These are phyloP conservation scores for Lasiodiplodia theobromae DNA, from an alignment of 2,329 filamentous ascomycete genomes.

Conservation along the genomic window DNA sequence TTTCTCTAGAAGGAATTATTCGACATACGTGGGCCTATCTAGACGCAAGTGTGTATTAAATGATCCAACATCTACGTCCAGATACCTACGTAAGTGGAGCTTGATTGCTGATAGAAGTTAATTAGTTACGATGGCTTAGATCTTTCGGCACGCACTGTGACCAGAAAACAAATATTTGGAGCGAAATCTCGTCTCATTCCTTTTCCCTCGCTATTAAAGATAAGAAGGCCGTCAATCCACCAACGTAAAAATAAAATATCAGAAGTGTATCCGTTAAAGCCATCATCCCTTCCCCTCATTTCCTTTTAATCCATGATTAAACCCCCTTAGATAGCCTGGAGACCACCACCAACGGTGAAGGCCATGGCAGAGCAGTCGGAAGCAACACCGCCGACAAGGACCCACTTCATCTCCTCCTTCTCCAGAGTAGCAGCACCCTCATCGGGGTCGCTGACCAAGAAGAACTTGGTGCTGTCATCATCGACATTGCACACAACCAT, in stretches of 20 bases:
- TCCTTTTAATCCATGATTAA: background rate
- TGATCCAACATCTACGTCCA: too few species aligned
- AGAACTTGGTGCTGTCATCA: constrained; percentile 6
- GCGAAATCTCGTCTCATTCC: background rate
- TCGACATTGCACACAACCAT: constrained; percentile 8
- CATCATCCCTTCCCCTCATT: background rate
- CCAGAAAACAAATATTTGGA: background rate
- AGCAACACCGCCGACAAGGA: background rate
- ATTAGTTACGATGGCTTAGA: too few species aligned
- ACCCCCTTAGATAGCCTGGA: background rate
- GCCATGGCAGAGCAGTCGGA: constrained; percentile 7
- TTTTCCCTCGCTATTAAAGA: background rate
- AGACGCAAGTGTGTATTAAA: too few species aligned
- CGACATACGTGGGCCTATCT: too few species aligned
- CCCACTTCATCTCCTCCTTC: constrained; percentile 4
- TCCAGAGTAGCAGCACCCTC: background rate
- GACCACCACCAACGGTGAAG: background rate
- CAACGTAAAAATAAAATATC: background rate
- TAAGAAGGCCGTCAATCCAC: background rate
- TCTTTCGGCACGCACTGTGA: too few species aligned
- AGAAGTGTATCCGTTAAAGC: background rate
- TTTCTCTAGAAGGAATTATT: too few species aligned
- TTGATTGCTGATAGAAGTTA: too few species aligned
- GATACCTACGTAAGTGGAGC: too few species aligned
- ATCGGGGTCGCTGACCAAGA: constrained; percentile 2